Conservation (phyloP, 2,329 filamentous ascomycete genomes). For the Coniochaeta sp. region DNA sequence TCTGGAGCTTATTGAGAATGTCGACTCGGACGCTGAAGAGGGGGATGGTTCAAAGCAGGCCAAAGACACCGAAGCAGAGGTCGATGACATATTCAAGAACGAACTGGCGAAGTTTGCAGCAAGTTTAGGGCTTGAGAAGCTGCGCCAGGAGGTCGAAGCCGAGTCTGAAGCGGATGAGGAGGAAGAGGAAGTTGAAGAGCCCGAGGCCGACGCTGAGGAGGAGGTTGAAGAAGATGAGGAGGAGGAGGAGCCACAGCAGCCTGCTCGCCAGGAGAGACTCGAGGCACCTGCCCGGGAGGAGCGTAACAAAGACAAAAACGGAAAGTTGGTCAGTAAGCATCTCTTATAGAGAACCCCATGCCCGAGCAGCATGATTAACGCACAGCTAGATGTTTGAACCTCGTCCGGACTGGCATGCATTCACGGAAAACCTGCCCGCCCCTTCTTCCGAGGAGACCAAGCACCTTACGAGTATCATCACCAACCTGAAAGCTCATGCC, state of each 20-base stretch:
- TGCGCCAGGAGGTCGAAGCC: conserved; percentile 28
- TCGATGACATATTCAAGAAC: conserved; percentile 28
- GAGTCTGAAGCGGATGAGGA: conserved; percentile 28
- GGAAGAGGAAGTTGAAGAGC: conserved; percentile 21
- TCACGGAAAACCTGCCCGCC: conserved; percentile 33
- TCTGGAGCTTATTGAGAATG: conserved; percentile 50
- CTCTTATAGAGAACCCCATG: conserved; percentile 3
- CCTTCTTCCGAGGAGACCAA: conserved; percentile 36
- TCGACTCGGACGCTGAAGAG: conserved; percentile 42
- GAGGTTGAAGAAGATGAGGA: conserved; percentile 25
- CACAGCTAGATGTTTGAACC: conserved; percentile 43
- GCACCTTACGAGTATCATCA: conserved; percentile 34
- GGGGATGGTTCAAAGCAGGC: conserved; percentile 15
- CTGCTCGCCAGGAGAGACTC: not conserved
- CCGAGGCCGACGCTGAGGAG: conserved; percentile 16
- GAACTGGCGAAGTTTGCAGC: conserved; percentile 46
- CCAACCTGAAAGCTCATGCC: conserved; percentile 60
- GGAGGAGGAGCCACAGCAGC: conserved; percentile 12
- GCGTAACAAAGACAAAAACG: conserved; percentile 17
- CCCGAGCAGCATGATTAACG: not conserved
- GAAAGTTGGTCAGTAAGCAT: conserved; percentile 34
- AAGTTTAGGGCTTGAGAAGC: conserved; percentile 39
- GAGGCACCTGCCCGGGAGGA: conserved; percentile 10
- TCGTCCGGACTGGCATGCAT: conserved; percentile 49
- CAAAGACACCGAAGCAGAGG: conserved; percentile 14